phyloP scores from a whole-genome alignment of 306 rosid genomes.

The barrel medic (Medicago truncatula) region MtrunA17r5.0-ANR NC_053043.1:4917001-4917500 shows the following conservation, averaged over 20 bases:
- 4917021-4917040: slow-evolving; percentile 3
- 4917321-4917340: neutral
- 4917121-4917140: slow-evolving; percentile 66
- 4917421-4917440: neutral
- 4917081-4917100: slow-evolving; percentile 30
- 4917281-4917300: neutral
- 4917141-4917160: slow-evolving; percentile 64
- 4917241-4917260: slow-evolving; percentile 45
- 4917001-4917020: neutral
- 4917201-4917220: slow-evolving; percentile 69
- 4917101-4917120: slow-evolving; percentile 68
- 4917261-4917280: neutral
- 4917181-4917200: slow-evolving; percentile 80
- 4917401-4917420: too few species aligned
- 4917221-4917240: slow-evolving; percentile 77
- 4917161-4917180: slow-evolving; percentile 60
- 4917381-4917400: neutral
- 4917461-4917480: slow-evolving; percentile 77
- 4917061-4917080: slow-evolving; percentile 2
- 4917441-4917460: slow-evolving; percentile 66
- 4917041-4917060: neutral
- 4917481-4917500: slow-evolving; percentile 77
- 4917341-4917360: neutral
- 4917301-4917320: neutral
- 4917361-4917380: neutral